Conservation (phyloP, 352 stramenopile genomes). For the Phytophthora pistaciae region DNA sequence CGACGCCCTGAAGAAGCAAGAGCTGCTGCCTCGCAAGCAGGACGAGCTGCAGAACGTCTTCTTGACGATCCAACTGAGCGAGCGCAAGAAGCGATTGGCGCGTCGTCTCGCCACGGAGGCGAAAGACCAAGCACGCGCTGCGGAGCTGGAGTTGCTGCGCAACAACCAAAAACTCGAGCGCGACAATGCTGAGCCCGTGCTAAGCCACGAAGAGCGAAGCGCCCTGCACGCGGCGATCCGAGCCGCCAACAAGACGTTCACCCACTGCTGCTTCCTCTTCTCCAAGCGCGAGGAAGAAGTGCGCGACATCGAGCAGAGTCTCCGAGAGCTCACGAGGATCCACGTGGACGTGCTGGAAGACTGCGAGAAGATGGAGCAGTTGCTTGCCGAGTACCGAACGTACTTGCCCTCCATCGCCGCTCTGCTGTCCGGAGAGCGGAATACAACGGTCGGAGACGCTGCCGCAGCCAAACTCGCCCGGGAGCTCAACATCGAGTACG, state of each 20-base stretch:
- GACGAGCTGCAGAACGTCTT: conserved; percentile 78
- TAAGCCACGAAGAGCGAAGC: conserved; percentile 52
- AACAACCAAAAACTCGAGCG: conserved; percentile 56
- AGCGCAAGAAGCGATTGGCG: conserved; percentile 71
- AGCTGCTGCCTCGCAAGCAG: conserved; percentile 61
- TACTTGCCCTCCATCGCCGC: conserved; percentile 65
- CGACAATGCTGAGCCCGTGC: conserved; percentile 46
- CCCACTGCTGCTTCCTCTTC: conserved; percentile 71
- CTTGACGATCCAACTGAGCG: conserved; percentile 72
- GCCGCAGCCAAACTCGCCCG: conserved; percentile 59
- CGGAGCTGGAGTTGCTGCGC: conserved; percentile 62
- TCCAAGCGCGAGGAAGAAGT: conserved; percentile 79
- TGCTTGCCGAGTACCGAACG: conserved; percentile 60
- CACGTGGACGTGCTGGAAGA: conserved; percentile 73
- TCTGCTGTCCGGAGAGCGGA: conserved; percentile 32
- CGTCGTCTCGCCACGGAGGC: conserved; percentile 55
- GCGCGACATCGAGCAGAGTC: conserved; percentile 65
- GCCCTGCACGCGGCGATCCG: conserved; percentile 52
- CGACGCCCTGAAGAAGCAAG: conserved; percentile 73
- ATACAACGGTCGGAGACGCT: conserved; percentile 38
- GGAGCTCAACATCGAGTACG: conserved; percentile 75
- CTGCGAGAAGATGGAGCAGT: conserved; percentile 64
- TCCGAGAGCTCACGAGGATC: conserved; percentile 74
- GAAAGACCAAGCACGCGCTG: conserved; percentile 51
- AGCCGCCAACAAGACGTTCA: conserved; percentile 53